Conservation (phyloP, 345 rosid genomes). For the Alliaria petiolata region DNA sequence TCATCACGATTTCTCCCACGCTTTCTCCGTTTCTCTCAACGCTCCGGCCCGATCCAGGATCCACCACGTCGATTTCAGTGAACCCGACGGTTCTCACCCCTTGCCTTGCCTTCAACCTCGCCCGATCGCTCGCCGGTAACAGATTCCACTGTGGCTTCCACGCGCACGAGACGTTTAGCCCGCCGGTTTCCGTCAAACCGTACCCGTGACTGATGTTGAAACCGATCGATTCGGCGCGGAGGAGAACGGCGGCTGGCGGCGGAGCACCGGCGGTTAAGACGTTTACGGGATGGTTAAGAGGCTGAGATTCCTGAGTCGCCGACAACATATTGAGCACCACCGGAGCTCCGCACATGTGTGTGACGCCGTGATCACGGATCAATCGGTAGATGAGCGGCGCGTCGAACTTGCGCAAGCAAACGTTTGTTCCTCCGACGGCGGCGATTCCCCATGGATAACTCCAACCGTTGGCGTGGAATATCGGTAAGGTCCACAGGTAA, state of each 20-base stretch:
- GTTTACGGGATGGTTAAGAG: constrained; percentile 46
- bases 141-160: constrained; percentile 78
- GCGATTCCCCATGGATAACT: constrained; percentile 71
- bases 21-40: constrained; percentile 62
- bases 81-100: constrained; percentile 55
- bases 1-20: constrained; percentile 63
- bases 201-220: constrained; percentile 70
- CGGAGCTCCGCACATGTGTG: constrained; percentile 91
- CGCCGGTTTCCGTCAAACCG: constrained; percentile 72
- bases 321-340: constrained; percentile 78
- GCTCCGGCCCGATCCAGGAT: constrained; percentile 41
- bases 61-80: constrained; percentile 53
- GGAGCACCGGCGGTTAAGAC: constrained; percentile 80
- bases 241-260: constrained; percentile 68
- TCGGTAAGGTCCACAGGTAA: constrained; percentile 86
- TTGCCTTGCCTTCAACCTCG: constrained; percentile 66
- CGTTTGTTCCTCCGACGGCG: constrained; percentile 74
- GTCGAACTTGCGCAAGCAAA: constrained; percentile 71
- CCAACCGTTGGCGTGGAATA: constrained; percentile 94
- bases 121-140: constrained; percentile 52
- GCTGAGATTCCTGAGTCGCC: constrained; percentile 26
- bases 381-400: constrained; percentile 43
- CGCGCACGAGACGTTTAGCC: constrained; percentile 54
- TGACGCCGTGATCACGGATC: constrained; percentile 55
- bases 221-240: constrained; percentile 59